A percentile compares a stretch with the other conserved stretches of the same genome.
Evolutionary conservation across 306 rosid species (phyloP).

Genomic region (Cercis canadensis): DNA sequence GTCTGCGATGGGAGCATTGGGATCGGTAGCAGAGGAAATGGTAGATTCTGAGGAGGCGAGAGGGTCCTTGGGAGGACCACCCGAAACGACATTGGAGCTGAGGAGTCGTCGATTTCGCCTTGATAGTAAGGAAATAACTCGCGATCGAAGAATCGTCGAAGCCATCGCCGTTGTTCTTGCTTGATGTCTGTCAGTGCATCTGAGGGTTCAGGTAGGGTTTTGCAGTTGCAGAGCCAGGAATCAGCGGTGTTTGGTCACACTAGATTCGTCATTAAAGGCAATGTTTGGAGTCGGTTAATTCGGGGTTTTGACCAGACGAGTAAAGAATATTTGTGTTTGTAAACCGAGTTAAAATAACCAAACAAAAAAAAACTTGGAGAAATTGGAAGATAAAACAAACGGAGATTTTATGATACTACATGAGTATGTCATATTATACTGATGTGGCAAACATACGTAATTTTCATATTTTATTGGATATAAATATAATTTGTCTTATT

Average conservation of each 20-base stretch:
- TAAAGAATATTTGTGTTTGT: no score
- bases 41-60: constrained; percentile 33
- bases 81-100: constrained; percentile 25
- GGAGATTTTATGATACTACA: no score
- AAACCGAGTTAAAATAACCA: no score
- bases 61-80: constrained; percentile 19
- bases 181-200: background rate
- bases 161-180: constrained; percentile 25
- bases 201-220: constrained; percentile 41
- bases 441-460: no score
- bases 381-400: no score
- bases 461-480: no score
- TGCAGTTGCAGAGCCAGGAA: background rate
- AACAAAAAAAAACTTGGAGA: no score
- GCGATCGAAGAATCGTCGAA: constrained; percentile 43
- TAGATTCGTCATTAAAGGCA: no score
- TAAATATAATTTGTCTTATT: no score
- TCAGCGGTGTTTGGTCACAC: background rate
- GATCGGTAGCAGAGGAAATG: background rate
- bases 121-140: constrained; percentile 21
- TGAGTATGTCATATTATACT: no score
- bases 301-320: no score
- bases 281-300: no score
- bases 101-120: constrained; percentile 32
- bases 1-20: background rate